Conservation (phyloP, 2,329 filamentous ascomycete species). For the Fusarium nygamai region DNA sequence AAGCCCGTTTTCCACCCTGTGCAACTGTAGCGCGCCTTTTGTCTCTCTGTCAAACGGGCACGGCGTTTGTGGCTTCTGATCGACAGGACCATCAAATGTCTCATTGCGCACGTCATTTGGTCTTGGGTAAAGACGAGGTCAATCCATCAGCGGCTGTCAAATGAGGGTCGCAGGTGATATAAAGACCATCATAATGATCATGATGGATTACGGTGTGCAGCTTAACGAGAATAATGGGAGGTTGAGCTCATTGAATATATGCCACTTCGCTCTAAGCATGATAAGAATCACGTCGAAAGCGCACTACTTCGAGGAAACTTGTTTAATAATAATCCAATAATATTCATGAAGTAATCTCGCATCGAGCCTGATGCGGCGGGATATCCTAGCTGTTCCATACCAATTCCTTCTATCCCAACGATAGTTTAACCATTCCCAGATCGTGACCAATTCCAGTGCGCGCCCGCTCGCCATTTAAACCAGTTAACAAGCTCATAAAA, state of each 20-base stretch:
- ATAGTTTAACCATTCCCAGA: not conserved
- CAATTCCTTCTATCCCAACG: not conserved
- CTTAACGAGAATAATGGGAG: not conserved
- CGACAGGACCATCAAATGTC: constrained; percentile 21
- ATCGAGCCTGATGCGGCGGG: constrained; percentile 2
- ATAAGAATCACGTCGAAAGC: not conserved
- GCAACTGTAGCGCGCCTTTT: not conserved
- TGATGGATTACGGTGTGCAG: not conserved
- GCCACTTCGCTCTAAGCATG: not conserved
- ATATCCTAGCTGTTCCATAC: constrained; percentile 16
- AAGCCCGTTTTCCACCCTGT: constrained; percentile 2
- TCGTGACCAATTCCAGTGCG: constrained; percentile 1
- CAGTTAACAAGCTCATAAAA: not conserved
- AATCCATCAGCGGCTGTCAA: not conserved
- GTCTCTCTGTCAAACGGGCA: constrained; percentile 15
- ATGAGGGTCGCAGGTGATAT: not conserved
- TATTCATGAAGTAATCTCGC: constrained; percentile 2
- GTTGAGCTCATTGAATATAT: not conserved
- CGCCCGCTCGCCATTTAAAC: constrained; percentile 1
- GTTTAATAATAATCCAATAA: not conserved
- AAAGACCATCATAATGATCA: not conserved
- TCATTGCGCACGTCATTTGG: constrained; percentile 17
- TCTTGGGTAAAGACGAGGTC: not conserved
- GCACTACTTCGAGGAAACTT: not conserved
- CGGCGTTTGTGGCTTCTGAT: constrained; percentile 20